Base-by-base conservation (phyloP, 805 yeast species). In the Starmerella scarabaei region DNA sequence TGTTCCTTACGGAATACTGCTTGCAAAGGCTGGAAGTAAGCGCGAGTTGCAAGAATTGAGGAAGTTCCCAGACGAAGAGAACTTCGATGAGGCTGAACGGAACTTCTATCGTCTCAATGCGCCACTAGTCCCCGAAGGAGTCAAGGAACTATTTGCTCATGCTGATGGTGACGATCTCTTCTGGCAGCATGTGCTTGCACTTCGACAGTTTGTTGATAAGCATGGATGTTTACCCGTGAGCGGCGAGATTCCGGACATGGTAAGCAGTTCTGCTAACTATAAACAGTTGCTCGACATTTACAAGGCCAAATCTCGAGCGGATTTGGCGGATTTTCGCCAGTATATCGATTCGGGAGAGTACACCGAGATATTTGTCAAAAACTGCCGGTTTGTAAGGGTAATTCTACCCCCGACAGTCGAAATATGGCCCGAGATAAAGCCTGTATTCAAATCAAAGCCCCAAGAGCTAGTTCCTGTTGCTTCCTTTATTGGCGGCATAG, bases 191-290 rank as follows among this genome's bases (percentile, higher is more conserved):
- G 65, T 71, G 0, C 60, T 57, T 30, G 80, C 85, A 0, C 61
- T 83, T 36, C 61, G 66, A 32, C 44, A 48, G 6, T 84, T 75
- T 55, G 65, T 74, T 0, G 45, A 37, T 0, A 32, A 34, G 1
- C 43, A 45, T 15, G 29, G 54, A 3, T 60, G 63, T 1, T 55
- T 61, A 4, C 62, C 82, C n/a, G 58, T 83, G 2, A 66, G 77
- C 3, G 94, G 93, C 0, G 68, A 63, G 0, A 54, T 86, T 5
- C 94, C 94, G 0, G 97, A 86, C 56, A 88, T 88, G 95, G 79
- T 81, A 17, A 72, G 94, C 0, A 73, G 75, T 45, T 77, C 94
- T 0, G 57, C 60, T 7, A 64, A 64, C 40, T 88, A 80, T 55
- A 64, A 78, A 2, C 56, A 52, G 7, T 58, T 88, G 28, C 80